Evolutionary conservation across 805 yeast species (phyloP).

Genomic region (Dipodascus geniculatus): DNA sequence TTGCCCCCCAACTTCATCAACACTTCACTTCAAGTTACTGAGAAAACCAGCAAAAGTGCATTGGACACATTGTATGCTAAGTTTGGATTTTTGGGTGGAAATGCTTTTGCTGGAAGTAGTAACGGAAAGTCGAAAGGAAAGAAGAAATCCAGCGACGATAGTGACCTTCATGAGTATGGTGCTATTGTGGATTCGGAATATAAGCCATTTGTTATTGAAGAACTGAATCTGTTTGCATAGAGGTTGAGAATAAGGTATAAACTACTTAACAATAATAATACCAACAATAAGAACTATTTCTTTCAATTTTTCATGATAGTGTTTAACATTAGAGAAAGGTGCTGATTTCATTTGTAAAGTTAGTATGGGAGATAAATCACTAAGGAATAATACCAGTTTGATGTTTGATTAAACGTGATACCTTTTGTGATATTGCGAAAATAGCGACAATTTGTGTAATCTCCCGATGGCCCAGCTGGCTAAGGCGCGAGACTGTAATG

Average conservation of each 20-base stretch:
- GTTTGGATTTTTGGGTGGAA: conserved; percentile 87
- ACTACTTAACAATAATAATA: neutral
- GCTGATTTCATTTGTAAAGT: too few relatives aligned
- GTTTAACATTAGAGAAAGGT: too few relatives aligned
- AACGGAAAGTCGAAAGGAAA: conserved; percentile 50
- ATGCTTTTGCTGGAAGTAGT: conserved; percentile 43
- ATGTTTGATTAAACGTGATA: too few relatives aligned
- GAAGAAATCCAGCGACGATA: conserved; percentile 42
- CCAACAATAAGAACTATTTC: neutral
- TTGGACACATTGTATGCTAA: conserved; percentile 59
- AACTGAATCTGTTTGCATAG: conserved; percentile 28
- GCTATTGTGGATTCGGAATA: conserved; percentile 88
- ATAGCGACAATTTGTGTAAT: neutral
- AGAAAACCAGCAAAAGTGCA: conserved; percentile 39
- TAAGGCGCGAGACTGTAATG: conserved; percentile 18
- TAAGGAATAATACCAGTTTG: too few relatives aligned
- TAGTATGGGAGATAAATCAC: too few relatives aligned
- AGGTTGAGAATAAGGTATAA: neutral
- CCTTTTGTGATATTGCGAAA: too few relatives aligned
- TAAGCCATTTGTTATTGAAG: conserved; percentile 89
- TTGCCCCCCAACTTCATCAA: conserved; percentile 83
- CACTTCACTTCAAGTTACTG: conserved; percentile 33
- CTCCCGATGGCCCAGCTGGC: conserved; percentile 19
- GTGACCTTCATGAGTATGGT: conserved; percentile 72
- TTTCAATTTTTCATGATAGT: too few relatives aligned